A percentile compares a stretch with the other conserved stretches of the same genome.
phyloP scores from a whole-genome alignment of 805 yeast genomes.

The Pichia sporocuriosa region DNA sequence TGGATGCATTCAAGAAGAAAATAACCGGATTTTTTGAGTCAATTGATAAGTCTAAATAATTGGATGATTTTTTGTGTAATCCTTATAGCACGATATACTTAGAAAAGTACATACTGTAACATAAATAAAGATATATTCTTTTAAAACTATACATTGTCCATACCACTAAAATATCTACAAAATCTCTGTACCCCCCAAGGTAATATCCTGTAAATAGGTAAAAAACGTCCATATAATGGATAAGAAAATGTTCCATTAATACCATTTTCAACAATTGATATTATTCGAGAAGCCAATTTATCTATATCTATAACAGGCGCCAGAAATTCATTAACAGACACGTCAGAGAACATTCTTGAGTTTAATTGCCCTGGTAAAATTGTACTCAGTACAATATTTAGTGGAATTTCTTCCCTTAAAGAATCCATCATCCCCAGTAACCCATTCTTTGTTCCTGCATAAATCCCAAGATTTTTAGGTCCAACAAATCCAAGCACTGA shows the following conservation, averaged over 20 bases:
- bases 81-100: too few relatives aligned
- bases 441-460: constrained; percentile 46
- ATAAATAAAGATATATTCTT: neutral
- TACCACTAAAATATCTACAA: constrained; percentile 23
- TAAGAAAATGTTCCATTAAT: constrained; percentile 35
- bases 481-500: constrained; percentile 45
- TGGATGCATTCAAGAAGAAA: constrained; percentile 27
- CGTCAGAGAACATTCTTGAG: constrained; percentile 43
- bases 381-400: constrained; percentile 27
- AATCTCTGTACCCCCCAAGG: constrained; percentile 35
- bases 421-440: constrained; percentile 39
- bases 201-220: constrained; percentile 36
- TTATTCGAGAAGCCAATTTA: constrained; percentile 32
- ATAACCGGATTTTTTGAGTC: constrained; percentile 18
- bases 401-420: constrained; percentile 34
- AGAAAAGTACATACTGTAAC: neutral
- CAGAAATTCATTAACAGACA: constrained; percentile 35
- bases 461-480: constrained; percentile 40
- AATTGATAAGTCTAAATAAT: constrained; percentile 20
- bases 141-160: constrained; percentile 22
- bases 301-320: constrained; percentile 41
- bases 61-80: neutral
- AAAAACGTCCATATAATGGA: constrained; percentile 42
- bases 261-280: constrained; percentile 31
- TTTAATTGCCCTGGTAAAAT: constrained; percentile 47